phyloP scores from a whole-genome alignment of 805 yeast genomes.

The Yarrowia porcina region DNA sequence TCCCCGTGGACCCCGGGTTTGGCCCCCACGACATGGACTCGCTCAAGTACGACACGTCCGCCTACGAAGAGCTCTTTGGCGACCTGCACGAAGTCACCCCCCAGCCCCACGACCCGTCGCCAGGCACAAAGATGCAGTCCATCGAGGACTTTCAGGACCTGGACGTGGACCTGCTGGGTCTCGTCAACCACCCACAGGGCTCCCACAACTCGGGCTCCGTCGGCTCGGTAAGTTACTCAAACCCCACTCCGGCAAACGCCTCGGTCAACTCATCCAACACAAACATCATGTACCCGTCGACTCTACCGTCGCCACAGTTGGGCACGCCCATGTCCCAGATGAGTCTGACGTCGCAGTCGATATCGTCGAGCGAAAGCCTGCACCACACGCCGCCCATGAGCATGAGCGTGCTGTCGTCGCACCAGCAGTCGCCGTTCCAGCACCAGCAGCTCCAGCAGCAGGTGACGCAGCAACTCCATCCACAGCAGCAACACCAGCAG shows the following conservation, averaged over 20 bases:
- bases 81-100: conserved; percentile 20
- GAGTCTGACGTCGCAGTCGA: conserved; percentile 24
- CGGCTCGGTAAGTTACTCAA: no score
- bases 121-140: conserved; percentile 4
- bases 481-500: neutral
- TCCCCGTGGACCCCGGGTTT: conserved; percentile 19
- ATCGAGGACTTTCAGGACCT: conserved; percentile 25
- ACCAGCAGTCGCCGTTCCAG: conserved; percentile 26
- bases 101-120: conserved; percentile 13
- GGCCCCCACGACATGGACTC: neutral
- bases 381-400: conserved; percentile 15
- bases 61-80: conserved; percentile 11
- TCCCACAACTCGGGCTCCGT: no score
- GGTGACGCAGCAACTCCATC: conserved; percentile 11
- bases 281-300: conserved; percentile 17
- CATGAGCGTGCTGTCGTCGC: neutral
- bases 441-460: conserved; percentile 17
- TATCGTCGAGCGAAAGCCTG: conserved; percentile 17
- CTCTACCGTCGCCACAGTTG: conserved; percentile 11
- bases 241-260: neutral
- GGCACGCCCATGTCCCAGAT: conserved; percentile 21
- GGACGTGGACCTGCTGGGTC: conserved; percentile 22
- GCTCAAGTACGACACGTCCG: conserved; percentile 6
- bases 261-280: conserved; percentile 17
- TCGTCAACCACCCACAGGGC: conserved; percentile 5